These are phyloP conservation scores for Quercus lobata DNA, from an alignment of 331 rosid species.

Conservation along the genomic window DNA sequence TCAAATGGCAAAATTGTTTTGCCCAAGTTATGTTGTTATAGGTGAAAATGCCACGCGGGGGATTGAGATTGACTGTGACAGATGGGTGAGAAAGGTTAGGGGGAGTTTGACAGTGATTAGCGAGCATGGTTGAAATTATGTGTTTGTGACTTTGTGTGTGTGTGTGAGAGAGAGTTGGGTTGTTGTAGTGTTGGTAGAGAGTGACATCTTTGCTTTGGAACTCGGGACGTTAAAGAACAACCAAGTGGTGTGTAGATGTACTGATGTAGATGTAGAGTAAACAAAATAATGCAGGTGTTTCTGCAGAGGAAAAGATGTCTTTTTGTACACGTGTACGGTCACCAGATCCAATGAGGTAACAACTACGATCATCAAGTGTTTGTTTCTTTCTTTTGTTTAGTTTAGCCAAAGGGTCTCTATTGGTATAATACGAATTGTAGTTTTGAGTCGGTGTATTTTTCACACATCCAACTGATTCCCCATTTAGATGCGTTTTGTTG, in stretches of 20 bases:
- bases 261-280: background rate
- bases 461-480: too few species aligned
- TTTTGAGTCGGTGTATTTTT: background rate
- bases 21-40: background rate
- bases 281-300: constrained; percentile 9
- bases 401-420: background rate
- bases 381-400: background rate
- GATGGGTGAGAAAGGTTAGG: background rate
- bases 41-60: background rate
- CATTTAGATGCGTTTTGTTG: too few species aligned
- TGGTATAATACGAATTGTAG: background rate
- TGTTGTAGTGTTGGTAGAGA: background rate
- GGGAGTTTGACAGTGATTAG: background rate
- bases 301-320: constrained; percentile 13
- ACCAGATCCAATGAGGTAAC: background rate
- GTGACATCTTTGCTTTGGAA: background rate
- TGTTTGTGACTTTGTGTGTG: background rate
- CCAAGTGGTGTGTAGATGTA: background rate
- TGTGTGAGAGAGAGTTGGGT: background rate
- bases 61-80: background rate
- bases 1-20: too few species aligned
- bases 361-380: background rate
- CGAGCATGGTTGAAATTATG: background rate
- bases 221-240: background rate
- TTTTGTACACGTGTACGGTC: constrained; percentile 24